These are phyloP conservation scores for Hypoxylon fuscum DNA, from an alignment of 495 filamentous ascomycete species.

Conservation along the genomic window DNA sequence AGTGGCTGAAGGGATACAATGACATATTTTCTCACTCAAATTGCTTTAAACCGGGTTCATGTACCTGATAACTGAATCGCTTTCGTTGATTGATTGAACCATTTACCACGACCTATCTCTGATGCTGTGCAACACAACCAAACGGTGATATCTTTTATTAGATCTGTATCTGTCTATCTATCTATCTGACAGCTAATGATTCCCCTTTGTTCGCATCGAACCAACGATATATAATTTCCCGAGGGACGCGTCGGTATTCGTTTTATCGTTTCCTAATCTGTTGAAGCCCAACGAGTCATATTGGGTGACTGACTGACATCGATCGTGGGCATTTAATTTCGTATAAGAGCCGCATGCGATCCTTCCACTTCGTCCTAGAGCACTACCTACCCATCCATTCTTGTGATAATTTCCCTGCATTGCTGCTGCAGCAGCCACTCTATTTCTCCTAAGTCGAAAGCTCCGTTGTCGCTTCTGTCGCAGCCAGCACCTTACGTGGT, in stretches of 20 bases:
- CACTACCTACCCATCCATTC: too few species aligned
- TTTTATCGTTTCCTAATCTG: slow-evolving; percentile 6
- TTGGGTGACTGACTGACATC: slow-evolving; percentile 9
- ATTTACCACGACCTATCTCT: background rate
- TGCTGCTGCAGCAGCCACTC: background rate
- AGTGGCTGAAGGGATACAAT: slow-evolving; percentile 32
- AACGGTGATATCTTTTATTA: slow-evolving; percentile 31
- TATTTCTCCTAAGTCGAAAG: background rate
- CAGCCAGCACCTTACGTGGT: slow-evolving; percentile 10
- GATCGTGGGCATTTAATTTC: slow-evolving; percentile 10
- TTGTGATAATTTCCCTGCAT: background rate
- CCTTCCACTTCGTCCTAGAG: slow-evolving; percentile 5
- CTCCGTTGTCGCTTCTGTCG: slow-evolving; percentile 10
- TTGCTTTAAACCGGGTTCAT: background rate
- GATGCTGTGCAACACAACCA: slow-evolving; percentile 29
- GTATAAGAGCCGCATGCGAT: slow-evolving; percentile 17
- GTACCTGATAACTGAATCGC: slow-evolving; percentile 20
- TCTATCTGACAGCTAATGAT: slow-evolving; percentile 23
- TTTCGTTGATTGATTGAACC: background rate
- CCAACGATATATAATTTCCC: slow-evolving; percentile 16
- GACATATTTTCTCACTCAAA: slow-evolving; percentile 24
- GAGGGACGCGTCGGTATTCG: slow-evolving; percentile 10
- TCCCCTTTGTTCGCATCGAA: slow-evolving; percentile 22
- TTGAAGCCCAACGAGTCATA: slow-evolving; percentile 35
- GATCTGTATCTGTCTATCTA: background rate